Evolutionary conservation across 1,284 basidiomycete species (phyloP).

Genomic region (Sutorius eximius): DNA sequence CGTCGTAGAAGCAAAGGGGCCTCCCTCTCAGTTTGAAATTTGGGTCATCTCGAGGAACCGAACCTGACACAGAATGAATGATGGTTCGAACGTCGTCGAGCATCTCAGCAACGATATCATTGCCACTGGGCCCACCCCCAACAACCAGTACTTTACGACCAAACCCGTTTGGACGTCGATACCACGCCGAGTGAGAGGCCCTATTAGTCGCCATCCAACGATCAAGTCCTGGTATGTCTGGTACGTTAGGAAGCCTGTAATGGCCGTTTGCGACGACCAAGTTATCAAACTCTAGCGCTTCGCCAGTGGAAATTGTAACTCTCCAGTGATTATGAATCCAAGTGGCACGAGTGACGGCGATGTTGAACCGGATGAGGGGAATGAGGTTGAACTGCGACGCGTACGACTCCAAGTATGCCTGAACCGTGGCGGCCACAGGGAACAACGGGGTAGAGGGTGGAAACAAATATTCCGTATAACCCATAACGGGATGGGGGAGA

Average conservation of each 20-base stretch:
- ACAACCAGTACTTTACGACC: slow-evolving; percentile 62
- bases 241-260: slow-evolving; percentile 61
- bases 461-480: slow-evolving; percentile 59
- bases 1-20: slow-evolving; percentile 42
- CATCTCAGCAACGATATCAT: slow-evolving; percentile 64
- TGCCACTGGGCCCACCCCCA: slow-evolving; percentile 69
- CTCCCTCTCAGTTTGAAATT: slow-evolving; percentile 46
- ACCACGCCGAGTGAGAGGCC: slow-evolving; percentile 65
- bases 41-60: slow-evolving; percentile 32
- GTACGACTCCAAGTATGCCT: slow-evolving; percentile 61
- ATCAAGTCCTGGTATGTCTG: slow-evolving; percentile 55
- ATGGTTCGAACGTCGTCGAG: slow-evolving; percentile 43
- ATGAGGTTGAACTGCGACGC: slow-evolving; percentile 55
- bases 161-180: slow-evolving; percentile 52
- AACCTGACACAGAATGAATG: slow-evolving; percentile 55
- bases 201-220: slow-evolving; percentile 53
- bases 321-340: slow-evolving; percentile 51
- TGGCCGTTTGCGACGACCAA: slow-evolving; percentile 75
- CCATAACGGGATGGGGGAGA: slow-evolving; percentile 74
- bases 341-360: slow-evolving; percentile 44
- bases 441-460: slow-evolving; percentile 70
- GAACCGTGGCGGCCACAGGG: slow-evolving; percentile 56
- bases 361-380: slow-evolving; percentile 55
- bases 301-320: slow-evolving; percentile 41
- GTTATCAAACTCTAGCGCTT: slow-evolving; percentile 51